These are phyloP conservation scores for Dillenia suffruticosa DNA, from an alignment of 164 flowering plant species.

Conservation along the genomic window DNA sequence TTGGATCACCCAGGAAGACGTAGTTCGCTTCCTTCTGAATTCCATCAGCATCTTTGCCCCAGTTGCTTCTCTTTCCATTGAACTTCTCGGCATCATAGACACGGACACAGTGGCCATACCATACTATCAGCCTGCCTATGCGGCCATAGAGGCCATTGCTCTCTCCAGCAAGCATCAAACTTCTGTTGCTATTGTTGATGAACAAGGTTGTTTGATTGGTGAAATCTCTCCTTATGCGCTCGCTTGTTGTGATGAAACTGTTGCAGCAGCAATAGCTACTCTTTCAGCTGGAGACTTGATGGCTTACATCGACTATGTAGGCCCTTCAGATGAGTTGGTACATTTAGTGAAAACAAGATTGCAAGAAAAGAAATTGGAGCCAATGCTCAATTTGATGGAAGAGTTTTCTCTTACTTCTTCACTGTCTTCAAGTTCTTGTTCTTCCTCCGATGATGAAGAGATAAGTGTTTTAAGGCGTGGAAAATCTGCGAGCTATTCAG, in stretches of 20 bases:
- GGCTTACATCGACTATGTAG: constrained; percentile 85
- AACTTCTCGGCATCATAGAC: constrained; percentile 51
- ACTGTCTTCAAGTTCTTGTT: too few species aligned
- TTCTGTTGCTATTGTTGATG: constrained; percentile 73
- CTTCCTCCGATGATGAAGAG: too few species aligned
- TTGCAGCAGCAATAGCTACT: constrained; percentile 67
- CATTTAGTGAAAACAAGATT: constrained; percentile 45
- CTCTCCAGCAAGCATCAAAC: constrained; percentile 47
- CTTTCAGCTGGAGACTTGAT: constrained; percentile 79
- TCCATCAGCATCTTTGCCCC: constrained; percentile 79
- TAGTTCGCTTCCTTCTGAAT: constrained; percentile 65
- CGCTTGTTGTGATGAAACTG: constrained; percentile 64
- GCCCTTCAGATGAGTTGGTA: constrained; percentile 69
- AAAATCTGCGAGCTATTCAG: constrained; percentile 52
- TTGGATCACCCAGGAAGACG: constrained; percentile 89
- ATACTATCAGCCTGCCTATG: constrained; percentile 60
- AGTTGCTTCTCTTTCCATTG: constrained; percentile 50
- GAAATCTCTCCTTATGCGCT: constrained; percentile 85
- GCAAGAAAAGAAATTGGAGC: constrained; percentile 41
- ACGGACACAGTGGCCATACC: constrained; percentile 29
- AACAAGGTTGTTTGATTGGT: constrained; percentile 55
- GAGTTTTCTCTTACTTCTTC: too few species aligned
- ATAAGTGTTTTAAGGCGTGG: constrained; percentile 12
- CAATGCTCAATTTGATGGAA: constrained; percentile 34
- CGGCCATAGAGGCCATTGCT: constrained; percentile 50